These are phyloP conservation scores for Populus pruinosa DNA, from an alignment of 345 rosid genomes.

Conservation along the genomic window DNA sequence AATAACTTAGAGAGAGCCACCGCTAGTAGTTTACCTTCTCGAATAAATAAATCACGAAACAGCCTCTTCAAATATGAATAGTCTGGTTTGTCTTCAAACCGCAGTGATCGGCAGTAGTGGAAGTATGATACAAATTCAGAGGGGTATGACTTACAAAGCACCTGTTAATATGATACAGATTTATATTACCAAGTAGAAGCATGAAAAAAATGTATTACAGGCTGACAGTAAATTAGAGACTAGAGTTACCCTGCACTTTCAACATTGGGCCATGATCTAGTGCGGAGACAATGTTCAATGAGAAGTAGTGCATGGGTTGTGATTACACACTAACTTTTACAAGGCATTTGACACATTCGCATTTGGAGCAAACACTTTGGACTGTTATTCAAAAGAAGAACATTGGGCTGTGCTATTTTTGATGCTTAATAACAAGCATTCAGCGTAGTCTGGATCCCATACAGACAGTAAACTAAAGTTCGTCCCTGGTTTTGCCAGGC, in stretches of 20 bases:
- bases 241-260: neutral
- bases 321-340: neutral
- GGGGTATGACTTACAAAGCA: conserved; percentile 84
- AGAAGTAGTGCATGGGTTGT: neutral
- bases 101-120: conserved; percentile 89
- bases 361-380: neutral
- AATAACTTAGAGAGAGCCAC: neutral
- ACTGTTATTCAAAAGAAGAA: neutral
- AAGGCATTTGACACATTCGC: neutral
- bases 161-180: conserved; percentile 26
- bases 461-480: neutral
- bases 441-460: neutral
- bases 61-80: conserved; percentile 92
- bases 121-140: conserved; percentile 92
- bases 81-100: conserved; percentile 97
- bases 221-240: neutral
- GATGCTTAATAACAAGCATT: neutral
- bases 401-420: neutral
- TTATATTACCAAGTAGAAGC: neutral
- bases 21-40: conserved; percentile 57
- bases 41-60: conserved; percentile 86
- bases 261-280: neutral
- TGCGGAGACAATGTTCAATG: neutral
- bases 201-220: neutral
- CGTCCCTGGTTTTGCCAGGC: neutral